phyloP scores from a whole-genome alignment of 2,329 filamentous ascomycete species.

The Graphilbum fragrans region DNA sequence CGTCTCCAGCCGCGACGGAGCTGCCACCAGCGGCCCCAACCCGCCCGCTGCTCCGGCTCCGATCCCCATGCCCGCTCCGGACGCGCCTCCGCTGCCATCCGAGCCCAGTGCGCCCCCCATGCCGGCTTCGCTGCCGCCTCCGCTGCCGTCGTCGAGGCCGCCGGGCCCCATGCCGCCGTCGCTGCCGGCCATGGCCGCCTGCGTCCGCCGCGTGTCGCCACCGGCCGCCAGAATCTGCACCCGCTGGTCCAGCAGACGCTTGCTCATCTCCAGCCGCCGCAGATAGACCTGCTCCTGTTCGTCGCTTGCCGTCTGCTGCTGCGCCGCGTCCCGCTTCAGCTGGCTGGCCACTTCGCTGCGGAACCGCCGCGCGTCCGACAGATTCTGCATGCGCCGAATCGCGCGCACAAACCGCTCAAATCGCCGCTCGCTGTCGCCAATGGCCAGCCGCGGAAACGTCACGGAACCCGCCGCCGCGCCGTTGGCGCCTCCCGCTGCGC shows the following conservation, averaged over 20 bases:
- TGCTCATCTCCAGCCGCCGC: constrained; percentile 81
- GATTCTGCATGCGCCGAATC: constrained; percentile 76
- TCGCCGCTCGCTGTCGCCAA: constrained; percentile 76
- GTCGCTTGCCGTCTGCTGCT: constrained; percentile 32
- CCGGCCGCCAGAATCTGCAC: constrained; percentile 69
- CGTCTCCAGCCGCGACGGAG: constrained; percentile 52
- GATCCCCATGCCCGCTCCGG: not conserved
- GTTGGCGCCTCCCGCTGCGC: not conserved
- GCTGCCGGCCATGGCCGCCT: not conserved
- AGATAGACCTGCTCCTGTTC: constrained; percentile 52
- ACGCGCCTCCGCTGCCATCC: not conserved
- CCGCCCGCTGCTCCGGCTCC: not conserved
- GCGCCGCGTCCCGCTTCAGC: constrained; percentile 68
- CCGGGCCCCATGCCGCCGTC: not conserved
- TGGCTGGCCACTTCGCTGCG: constrained; percentile 88
- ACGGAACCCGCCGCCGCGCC: not conserved
- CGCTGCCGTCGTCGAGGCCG: not conserved
- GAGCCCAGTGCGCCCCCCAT: not conserved
- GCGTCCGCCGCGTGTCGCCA: constrained; percentile 26
- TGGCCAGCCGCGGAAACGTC: constrained; percentile 64
- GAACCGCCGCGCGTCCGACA: constrained; percentile 87
- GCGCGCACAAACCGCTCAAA: constrained; percentile 91
- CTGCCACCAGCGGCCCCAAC: not conserved
- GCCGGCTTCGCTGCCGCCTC: not conserved
- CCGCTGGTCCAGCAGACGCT: constrained; percentile 78